A percentile compares a stretch with the other conserved stretches of the same genome.
Evolutionary conservation across 352 stramenopile genomes (phyloP).

Genomic region (Peronospora tabacina): DNA sequence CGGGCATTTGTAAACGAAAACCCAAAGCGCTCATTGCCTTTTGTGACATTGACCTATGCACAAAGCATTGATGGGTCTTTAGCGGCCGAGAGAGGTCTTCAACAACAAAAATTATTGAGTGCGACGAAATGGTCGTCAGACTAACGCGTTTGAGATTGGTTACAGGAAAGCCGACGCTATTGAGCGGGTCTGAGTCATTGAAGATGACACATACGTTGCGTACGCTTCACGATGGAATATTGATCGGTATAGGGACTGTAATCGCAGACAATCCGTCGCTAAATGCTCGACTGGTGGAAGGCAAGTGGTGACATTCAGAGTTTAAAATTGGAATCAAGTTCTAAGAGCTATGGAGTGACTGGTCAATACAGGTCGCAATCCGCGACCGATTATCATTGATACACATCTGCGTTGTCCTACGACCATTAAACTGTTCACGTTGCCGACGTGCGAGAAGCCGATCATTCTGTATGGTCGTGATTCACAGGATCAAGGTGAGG

Average conservation of each 20-base stretch:
- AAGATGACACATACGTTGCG: constrained; percentile 86
- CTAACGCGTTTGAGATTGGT: constrained; percentile 2
- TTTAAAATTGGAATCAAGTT: not conserved
- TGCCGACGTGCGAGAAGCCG: constrained; percentile 55
- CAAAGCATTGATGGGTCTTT: constrained; percentile 88
- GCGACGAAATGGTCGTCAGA: not conserved
- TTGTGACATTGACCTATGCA: constrained; percentile 83
- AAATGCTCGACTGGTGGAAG: constrained; percentile 58
- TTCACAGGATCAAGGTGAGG: constrained; percentile 22
- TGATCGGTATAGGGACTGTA: constrained; percentile 83
- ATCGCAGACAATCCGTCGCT: constrained; percentile 84
- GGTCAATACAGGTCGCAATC: constrained; percentile 40
- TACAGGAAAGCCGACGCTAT: constrained; percentile 50
- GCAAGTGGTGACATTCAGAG: constrained; percentile 14
- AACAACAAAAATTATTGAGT: not conserved
- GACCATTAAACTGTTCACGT: constrained; percentile 70
- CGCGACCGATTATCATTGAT: constrained; percentile 72
- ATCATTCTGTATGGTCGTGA: constrained; percentile 44
- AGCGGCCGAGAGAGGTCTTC: constrained; percentile 44
- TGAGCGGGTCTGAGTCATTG: constrained; percentile 65
- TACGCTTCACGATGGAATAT: constrained; percentile 79
- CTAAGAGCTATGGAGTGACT: not conserved
- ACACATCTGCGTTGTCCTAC: constrained; percentile 54
- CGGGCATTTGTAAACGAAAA: not conserved
- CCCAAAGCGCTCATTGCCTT: constrained; percentile 14